Evolutionary conservation across 441 rosid genomes (phyloP).

Genomic region (Capsella rubella): DNA sequence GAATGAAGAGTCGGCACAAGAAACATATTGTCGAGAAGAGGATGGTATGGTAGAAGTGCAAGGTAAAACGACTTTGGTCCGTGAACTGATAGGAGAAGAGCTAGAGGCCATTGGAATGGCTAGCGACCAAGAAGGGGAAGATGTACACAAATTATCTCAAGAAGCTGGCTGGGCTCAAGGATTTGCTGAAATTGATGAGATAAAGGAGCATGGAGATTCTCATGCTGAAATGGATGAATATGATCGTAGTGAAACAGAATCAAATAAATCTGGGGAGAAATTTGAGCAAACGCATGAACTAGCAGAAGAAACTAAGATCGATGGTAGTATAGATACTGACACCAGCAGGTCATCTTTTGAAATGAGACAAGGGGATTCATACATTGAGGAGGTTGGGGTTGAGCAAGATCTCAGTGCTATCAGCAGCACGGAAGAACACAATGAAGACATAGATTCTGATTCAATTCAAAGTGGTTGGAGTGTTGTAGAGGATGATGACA

Average conservation of each 20-base stretch:
- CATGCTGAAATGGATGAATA: conserved; percentile 34
- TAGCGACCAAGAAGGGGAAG: conserved; percentile 50
- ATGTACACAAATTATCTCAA: conserved; percentile 43
- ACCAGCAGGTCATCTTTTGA: conserved; percentile 47
- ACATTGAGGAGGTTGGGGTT: conserved; percentile 39
- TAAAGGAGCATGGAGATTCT: conserved; percentile 44
- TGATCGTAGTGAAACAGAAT: conserved; percentile 41
- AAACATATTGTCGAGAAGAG: conserved; percentile 42
- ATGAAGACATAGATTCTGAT: conserved; percentile 55
- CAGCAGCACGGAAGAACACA: conserved; percentile 47
- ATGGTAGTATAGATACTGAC: conserved; percentile 41
- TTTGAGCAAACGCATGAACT: conserved; percentile 34
- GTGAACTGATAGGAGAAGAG: conserved; percentile 52
- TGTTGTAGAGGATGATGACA: conserved; percentile 48
- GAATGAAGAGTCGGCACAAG: conserved; percentile 42
- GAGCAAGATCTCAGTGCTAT: conserved; percentile 45
- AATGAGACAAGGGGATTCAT: conserved; percentile 40
- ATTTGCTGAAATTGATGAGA: conserved; percentile 47
- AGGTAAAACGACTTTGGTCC: conserved; percentile 45
- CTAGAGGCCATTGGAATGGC: conserved; percentile 50
- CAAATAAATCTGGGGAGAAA: conserved; percentile 43
- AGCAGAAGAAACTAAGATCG: conserved; percentile 37
- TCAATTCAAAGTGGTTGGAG: conserved; percentile 52
- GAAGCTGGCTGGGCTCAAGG: conserved; percentile 49
- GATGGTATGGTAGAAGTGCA: conserved; percentile 42